Percentiles rank a stretch among this genome's conserved stretches.
Evolutionary conservation across 2,329 filamentous ascomycete species (phyloP).

Genomic region (Phyllosticta citrichinensis): DNA sequence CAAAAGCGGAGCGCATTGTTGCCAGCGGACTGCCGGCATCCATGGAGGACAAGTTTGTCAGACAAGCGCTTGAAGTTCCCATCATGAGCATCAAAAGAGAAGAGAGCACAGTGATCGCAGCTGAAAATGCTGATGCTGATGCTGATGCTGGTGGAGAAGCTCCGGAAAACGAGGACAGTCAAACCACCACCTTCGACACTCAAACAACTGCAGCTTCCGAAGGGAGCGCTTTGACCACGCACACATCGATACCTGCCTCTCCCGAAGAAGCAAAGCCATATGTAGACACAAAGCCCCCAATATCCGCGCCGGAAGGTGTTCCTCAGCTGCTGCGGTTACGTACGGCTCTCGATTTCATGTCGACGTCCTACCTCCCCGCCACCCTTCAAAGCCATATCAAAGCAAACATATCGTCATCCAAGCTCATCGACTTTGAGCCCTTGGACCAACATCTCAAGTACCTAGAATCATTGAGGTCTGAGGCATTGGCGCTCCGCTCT

Average conservation of each 20-base stretch:
- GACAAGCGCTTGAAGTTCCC: slow-evolving; percentile 64
- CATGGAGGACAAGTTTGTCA: slow-evolving; percentile 78
- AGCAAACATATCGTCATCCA: slow-evolving; percentile 33
- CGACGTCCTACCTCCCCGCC: slow-evolving; percentile 46
- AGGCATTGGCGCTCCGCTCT: slow-evolving; percentile 60
- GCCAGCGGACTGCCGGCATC: slow-evolving; percentile 58
- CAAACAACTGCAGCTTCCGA: slow-evolving; percentile 16
- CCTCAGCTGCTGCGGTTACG: slow-evolving; percentile 52
- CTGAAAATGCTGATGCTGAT: slow-evolving; percentile 2
- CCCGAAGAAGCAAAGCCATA: not conserved
- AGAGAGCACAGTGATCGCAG: slow-evolving; percentile 31
- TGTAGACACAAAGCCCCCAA: slow-evolving; percentile 12
- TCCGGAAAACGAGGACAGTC: slow-evolving; percentile 9
- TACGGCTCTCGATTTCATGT: slow-evolving; percentile 55
- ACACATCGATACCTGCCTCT: slow-evolving; percentile 12
- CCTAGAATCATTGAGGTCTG: slow-evolving; percentile 57
- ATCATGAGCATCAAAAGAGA: slow-evolving; percentile 58
- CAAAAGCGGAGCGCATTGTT: slow-evolving; percentile 64
- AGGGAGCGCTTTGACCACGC: slow-evolving; percentile 12
- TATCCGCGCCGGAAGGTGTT: slow-evolving; percentile 34
- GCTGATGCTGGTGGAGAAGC: slow-evolving; percentile 14
- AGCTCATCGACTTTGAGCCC: slow-evolving; percentile 53
- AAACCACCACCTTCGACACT: slow-evolving; percentile 26
- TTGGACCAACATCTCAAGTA: slow-evolving; percentile 60
- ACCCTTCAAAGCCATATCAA: slow-evolving; percentile 36